Conservation (phyloP, 495 filamentous ascomycete species). For the Neurospora tetraspora region DNA sequence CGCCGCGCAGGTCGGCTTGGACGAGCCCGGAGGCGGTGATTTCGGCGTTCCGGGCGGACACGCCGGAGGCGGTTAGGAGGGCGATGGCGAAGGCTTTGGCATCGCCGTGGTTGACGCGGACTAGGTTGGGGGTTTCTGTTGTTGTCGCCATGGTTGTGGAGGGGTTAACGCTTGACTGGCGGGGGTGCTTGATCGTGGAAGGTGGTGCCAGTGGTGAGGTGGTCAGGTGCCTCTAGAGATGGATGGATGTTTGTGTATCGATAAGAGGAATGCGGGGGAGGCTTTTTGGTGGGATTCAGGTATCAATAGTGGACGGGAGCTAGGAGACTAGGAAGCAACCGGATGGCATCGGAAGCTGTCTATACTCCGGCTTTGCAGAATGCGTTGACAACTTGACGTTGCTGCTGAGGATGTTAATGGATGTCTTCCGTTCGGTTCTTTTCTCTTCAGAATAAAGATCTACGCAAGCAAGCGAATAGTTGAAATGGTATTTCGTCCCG, state of each 20-base stretch:
- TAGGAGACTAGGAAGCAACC: not conserved
- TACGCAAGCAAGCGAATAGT: not conserved
- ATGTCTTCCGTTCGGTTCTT: not conserved
- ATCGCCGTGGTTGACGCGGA: conserved; percentile 8
- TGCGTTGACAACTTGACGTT: not conserved
- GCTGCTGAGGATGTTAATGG: not conserved
- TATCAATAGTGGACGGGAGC: not conserved
- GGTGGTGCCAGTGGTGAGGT: not conserved
- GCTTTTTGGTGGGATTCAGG: not conserved
- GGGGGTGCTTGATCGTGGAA: not conserved
- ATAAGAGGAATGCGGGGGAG: not conserved
- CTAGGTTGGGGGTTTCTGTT: conserved; percentile 1
- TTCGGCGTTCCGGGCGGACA: conserved; percentile 42
- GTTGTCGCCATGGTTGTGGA: not conserved
- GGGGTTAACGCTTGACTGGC: not conserved
- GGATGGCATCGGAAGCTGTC: not conserved
- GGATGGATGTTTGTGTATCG: not conserved
- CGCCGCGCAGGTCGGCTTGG: conserved; percentile 63
- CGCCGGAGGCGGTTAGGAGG: conserved; percentile 49
- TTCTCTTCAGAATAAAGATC: not conserved
- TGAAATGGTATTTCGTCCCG: not conserved
- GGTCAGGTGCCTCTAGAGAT: not conserved
- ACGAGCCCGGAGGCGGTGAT: conserved; percentile 56
- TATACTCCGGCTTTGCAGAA: not conserved
- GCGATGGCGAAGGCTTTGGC: conserved; percentile 14